phyloP scores from a whole-genome alignment of 805 yeast species.

The Teunomyces tritomae region DNA sequence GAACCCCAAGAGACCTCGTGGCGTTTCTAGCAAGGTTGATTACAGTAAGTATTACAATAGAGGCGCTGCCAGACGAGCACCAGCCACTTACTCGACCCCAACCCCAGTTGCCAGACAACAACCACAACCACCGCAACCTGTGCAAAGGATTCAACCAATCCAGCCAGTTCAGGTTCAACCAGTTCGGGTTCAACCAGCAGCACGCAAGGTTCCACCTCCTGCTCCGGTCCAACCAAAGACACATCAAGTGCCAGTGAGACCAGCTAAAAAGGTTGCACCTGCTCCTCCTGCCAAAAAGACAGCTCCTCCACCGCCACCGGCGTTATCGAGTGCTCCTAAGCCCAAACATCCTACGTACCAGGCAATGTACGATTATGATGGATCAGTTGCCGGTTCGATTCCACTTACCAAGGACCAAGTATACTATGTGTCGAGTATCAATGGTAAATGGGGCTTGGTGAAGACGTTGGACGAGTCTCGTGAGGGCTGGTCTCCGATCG shows the following conservation, averaged over 20 bases:
- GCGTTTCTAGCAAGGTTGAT: constrained; percentile 38
- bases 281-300: constrained; percentile 57
- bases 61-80: constrained; percentile 15
- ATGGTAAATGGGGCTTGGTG: constrained; percentile 94
- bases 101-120: constrained; percentile 14
- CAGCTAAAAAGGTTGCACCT: constrained; percentile 45
- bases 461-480: constrained; percentile 67
- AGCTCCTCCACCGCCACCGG: constrained; percentile 49
- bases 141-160: constrained; percentile 22
- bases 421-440: constrained; percentile 67
- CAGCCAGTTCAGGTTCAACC: constrained; percentile 12
- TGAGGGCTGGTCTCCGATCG: constrained; percentile 98
- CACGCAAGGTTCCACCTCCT: constrained; percentile 13
- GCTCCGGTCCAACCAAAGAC: constrained; percentile 10
- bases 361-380: constrained; percentile 87
- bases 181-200: constrained; percentile 5
- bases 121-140: constrained; percentile 12
- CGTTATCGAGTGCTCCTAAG: constrained; percentile 40
- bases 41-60: constrained; percentile 43
- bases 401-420: constrained; percentile 76
- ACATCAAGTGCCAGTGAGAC: constrained; percentile 21
- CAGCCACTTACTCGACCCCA: constrained; percentile 11
- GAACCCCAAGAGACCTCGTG: constrained; percentile 76
- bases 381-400: constrained; percentile 77
- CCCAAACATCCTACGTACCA: constrained; percentile 75